phyloP scores from a whole-genome alignment of 179 eudicot species.

The Gypsophila paniculata region DNA sequence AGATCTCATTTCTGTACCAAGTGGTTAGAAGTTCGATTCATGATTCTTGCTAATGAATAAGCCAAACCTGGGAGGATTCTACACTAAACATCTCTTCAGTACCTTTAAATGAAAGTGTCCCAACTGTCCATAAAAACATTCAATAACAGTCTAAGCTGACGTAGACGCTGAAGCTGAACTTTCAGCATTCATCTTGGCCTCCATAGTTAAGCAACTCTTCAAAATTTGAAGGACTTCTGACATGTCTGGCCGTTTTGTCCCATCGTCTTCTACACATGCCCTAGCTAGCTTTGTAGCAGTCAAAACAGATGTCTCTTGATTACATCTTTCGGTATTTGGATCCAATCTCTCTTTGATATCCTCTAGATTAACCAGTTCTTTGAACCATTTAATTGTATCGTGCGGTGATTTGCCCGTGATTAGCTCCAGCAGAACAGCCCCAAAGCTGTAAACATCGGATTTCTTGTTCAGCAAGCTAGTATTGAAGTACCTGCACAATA shows the following conservation, averaged over 20 bases:
- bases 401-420: conserved; percentile 6
- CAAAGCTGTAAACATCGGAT: conserved; percentile 19
- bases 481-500: conserved; percentile 7
- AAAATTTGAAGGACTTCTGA: neutral
- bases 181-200: neutral
- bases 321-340: neutral
- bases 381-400: neutral
- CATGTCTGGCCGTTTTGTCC: neutral
- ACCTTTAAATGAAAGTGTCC: too few relatives aligned
- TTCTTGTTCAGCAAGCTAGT: conserved; percentile 7
- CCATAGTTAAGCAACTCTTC: neutral
- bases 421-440: conserved; percentile 18
- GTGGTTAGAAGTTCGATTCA: too few relatives aligned
- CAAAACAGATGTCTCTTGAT: neutral
- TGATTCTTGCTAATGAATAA: too few relatives aligned
- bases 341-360: neutral
- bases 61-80: too few relatives aligned
- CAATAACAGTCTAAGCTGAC: neutral
- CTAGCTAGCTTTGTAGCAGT: conserved; percentile 6
- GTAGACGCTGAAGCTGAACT: neutral
- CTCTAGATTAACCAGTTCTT: neutral
- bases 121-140: too few relatives aligned
- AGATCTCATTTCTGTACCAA: too few relatives aligned
- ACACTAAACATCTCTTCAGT: too few relatives aligned
- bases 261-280: neutral